Conservation (phyloP, 345 rosid species). For the Lepidium sativum region DNA sequence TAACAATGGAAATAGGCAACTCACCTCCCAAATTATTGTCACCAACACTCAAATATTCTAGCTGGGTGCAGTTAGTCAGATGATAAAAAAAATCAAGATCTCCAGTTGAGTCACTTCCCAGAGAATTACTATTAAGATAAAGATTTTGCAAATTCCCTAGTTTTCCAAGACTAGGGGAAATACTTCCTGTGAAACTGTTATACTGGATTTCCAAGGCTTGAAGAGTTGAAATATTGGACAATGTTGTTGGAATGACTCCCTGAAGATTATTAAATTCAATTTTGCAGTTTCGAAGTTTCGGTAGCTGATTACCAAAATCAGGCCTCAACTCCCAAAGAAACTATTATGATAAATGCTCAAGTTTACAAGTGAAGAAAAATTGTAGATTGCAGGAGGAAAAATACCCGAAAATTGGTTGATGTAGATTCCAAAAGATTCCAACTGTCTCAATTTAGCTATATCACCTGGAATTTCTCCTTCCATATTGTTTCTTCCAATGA, state of each 20-base stretch:
- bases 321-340: background rate
- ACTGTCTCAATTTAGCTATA: too few relatives aligned
- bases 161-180: background rate
- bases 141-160: background rate
- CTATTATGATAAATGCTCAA: background rate
- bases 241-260: background rate
- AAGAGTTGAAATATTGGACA: background rate
- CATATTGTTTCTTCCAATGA: too few relatives aligned
- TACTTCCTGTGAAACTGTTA: background rate
- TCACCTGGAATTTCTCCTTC: too few relatives aligned
- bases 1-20: background rate
- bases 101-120: background rate
- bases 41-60: too few relatives aligned
- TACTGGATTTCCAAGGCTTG: background rate
- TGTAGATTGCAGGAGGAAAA: background rate
- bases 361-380: background rate
- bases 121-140: background rate
- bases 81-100: too few relatives aligned
- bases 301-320: background rate
- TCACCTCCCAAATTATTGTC: too few relatives aligned
- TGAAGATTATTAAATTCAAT: background rate
- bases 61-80: too few relatives aligned
- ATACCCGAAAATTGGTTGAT: too few relatives aligned
- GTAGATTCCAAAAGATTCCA: too few relatives aligned
- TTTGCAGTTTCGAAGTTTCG: background rate